Evolutionary conservation across 345 rosid species (phyloP), one percentile per base, ranked within the genome.

Genomic region (Turritis glabra): DNA sequence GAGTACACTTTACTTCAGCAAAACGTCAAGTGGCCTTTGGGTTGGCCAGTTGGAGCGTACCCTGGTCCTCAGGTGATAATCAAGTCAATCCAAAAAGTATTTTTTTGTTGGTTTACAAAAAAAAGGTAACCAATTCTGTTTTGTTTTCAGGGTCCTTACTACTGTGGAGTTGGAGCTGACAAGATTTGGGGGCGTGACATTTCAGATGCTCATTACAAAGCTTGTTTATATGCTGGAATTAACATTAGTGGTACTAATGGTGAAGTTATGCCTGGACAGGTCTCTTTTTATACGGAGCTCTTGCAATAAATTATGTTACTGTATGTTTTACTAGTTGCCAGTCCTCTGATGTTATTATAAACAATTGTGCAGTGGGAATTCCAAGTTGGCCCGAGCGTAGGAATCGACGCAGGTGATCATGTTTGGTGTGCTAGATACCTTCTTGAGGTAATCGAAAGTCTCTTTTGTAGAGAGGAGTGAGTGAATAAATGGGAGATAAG

Each of bases 201-300:
- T 79, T 86, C 97, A 19, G 97, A 95, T 84, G 97, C 99, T 71
- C 97, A 91, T 80, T 91, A 95, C 84, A 95, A 95, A 80, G 97
- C 97, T 80, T 95, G 99, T 71, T 74, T 95, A 64, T 95, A 87
- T 80, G 99, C 99, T 50, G 99, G 99, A 35, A 86, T 95, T 46
- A 90, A 92, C 86, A 88, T 92, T 32, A 81, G 96, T 74, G 99
- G 97, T 50, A 95, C 97, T 79, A 95, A 95, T 27, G 99, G 97
- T 43, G 97, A 95, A 86, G 97, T 95, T 76, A 95, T 95, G 99
- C 99, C 97, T 0, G 97, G 97, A 77, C 97, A 95, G 97, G 99
- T 95, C 51, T 71, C 37, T 60, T 41, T 47, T 69, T 46, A 9
- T 12, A 47, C 27, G 12, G 48, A 26, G 32, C 37, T 75, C 46